These are phyloP conservation scores for Lentinus brumalis DNA, from an alignment of 768 basidiomycete species.

Conservation along the genomic window DNA sequence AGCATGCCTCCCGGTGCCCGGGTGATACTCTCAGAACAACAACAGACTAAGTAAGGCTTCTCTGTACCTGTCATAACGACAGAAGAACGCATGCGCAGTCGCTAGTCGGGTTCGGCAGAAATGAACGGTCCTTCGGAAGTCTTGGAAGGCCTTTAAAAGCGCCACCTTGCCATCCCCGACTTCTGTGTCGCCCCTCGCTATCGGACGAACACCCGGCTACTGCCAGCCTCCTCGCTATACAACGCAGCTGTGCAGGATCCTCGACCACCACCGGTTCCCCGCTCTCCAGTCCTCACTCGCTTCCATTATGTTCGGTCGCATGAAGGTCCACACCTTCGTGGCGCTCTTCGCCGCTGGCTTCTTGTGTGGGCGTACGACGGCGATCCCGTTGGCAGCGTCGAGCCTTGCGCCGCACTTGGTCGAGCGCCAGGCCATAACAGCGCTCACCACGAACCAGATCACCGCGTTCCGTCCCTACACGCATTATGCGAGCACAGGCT, in stretches of 20 bases:
- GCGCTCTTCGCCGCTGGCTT: neutral
- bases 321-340: neutral
- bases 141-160: too few species aligned
- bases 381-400: conserved; percentile 6
- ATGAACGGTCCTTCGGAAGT: too few species aligned
- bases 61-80: neutral
- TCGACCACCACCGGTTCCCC: neutral
- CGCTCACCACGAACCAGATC: conserved; percentile 28
- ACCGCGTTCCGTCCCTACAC: conserved; percentile 31
- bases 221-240: neutral
- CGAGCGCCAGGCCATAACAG: conserved; percentile 22
- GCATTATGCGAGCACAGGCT: conserved; percentile 33
- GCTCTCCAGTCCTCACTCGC: neutral
- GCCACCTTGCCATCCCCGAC: too few species aligned
- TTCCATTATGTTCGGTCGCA: neutral
- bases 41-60: neutral
- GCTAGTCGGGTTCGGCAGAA: too few species aligned
- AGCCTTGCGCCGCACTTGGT: neutral
- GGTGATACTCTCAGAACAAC: neutral
- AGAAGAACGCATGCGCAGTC: too few species aligned
- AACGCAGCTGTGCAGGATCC: neutral
- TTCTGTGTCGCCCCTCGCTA: too few species aligned
- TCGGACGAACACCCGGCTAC: too few species aligned
- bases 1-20: neutral
- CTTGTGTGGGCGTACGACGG: neutral